Conservation (phyloP, 106 monocot species). For the Vanilla planifolia region DNA sequence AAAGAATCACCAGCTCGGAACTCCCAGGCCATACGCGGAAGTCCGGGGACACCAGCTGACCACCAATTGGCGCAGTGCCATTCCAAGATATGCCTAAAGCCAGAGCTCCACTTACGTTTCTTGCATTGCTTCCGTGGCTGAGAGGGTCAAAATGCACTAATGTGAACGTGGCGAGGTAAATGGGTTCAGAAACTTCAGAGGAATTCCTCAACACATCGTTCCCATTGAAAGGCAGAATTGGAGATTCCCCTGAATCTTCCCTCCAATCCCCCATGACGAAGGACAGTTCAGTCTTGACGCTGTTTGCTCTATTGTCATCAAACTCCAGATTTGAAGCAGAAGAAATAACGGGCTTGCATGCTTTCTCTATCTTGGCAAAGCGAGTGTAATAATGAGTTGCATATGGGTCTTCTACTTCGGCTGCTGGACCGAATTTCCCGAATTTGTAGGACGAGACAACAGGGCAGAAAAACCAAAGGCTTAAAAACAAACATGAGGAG, state of each 20-base stretch:
- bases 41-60: constrained; percentile 16
- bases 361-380: constrained; percentile 35
- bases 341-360: constrained; percentile 34
- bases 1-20: constrained; percentile 30
- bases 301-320: constrained; percentile 12
- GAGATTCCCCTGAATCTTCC: constrained; percentile 29
- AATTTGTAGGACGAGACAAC: no score
- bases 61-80: constrained; percentile 14
- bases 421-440: no score
- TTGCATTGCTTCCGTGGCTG: constrained; percentile 9
- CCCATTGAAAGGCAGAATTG: constrained; percentile 50
- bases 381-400: constrained; percentile 30
- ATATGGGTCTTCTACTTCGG: constrained; percentile 1
- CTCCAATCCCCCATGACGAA: constrained; percentile 52
- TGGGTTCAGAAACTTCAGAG: constrained; percentile 16
- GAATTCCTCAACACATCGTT: constrained; percentile 6
- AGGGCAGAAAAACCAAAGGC: no score
- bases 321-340: constrained; percentile 21
- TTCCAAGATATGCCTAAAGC: constrained; percentile 28
- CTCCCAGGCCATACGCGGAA: constrained; percentile 38
- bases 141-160: constrained; percentile 31
- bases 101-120: constrained; percentile 50
- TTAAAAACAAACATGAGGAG: no score
- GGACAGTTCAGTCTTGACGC: constrained; percentile 31
- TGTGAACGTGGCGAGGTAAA: constrained; percentile 21